Conservation (phyloP, 2,329 filamentous ascomycete species). For the Stagonosporopsis vannaccii region DNA sequence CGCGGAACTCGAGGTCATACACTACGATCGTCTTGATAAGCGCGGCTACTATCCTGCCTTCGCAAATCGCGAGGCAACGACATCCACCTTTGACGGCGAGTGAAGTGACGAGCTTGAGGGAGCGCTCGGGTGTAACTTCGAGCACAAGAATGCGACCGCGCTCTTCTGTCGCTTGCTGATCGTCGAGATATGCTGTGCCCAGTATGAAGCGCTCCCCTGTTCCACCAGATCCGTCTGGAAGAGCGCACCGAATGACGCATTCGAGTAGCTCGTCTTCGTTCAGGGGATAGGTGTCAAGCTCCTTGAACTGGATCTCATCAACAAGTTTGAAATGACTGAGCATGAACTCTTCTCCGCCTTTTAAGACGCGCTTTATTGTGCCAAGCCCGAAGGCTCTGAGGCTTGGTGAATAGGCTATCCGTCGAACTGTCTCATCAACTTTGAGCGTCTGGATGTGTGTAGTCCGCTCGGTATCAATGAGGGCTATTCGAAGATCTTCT, state of each 20-base stretch:
- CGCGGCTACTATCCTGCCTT: conserved; percentile 80
- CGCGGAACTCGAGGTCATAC: conserved; percentile 63
- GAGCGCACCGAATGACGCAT: conserved; percentile 77
- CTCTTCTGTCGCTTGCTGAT: conserved; percentile 58
- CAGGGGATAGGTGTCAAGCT: conserved; percentile 74
- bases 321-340: conserved; percentile 85
- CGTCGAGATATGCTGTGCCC: conserved; percentile 81
- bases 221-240: conserved; percentile 66
- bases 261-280: conserved; percentile 79
- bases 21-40: conserved; percentile 84
- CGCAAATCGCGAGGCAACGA: conserved; percentile 75
- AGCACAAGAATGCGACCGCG: conserved; percentile 84
- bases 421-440: conserved; percentile 81
- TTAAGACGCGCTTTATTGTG: conserved; percentile 78
- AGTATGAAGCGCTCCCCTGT: conserved; percentile 83
- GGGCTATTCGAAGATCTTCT: conserved; percentile 76
- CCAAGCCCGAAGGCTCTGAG: conserved; percentile 87
- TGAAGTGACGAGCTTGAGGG: conserved; percentile 74
- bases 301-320: conserved; percentile 86
- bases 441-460: conserved; percentile 86
- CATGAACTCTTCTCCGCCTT: conserved; percentile 75
- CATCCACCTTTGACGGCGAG: conserved; percentile 80
- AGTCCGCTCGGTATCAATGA: conserved; percentile 82
- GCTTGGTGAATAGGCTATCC: conserved; percentile 82
- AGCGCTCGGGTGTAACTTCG: conserved; percentile 78